phyloP scores from a whole-genome alignment of 495 filamentous ascomycete species.

The Chaetomidium leptoderma region DNA sequence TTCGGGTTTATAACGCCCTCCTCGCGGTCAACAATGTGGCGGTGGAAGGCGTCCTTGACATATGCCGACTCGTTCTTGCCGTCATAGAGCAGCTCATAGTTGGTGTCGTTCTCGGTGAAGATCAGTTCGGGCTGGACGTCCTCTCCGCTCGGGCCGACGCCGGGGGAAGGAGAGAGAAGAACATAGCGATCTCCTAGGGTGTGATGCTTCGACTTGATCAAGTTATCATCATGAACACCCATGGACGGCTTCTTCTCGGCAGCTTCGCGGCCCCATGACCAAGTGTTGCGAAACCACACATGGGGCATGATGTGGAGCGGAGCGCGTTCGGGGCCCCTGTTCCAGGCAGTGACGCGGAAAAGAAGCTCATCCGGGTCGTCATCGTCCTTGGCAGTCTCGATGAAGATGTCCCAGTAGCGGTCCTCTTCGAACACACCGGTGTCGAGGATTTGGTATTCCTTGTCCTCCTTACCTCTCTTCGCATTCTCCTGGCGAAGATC shows the following conservation, averaged over 20 bases:
- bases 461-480: slow-evolving; percentile 64
- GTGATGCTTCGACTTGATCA: slow-evolving; percentile 68
- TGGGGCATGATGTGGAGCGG: slow-evolving; percentile 91
- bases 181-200: slow-evolving; percentile 78
- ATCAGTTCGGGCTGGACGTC: slow-evolving; percentile 79
- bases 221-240: slow-evolving; percentile 55
- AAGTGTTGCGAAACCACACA: slow-evolving; percentile 95
- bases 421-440: slow-evolving; percentile 90
- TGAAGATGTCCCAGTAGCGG: slow-evolving; percentile 94
- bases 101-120: slow-evolving; percentile 95
- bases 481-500: slow-evolving; percentile 80
- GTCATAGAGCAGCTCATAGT: slow-evolving; percentile 69
- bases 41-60: slow-evolving; percentile 94
- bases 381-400: slow-evolving; percentile 90
- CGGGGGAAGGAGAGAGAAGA: slow-evolving; percentile 84
- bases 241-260: slow-evolving; percentile 71
- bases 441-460: slow-evolving; percentile 88
- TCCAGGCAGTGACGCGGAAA: slow-evolving; percentile 95
- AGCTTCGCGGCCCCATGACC: slow-evolving; percentile 81
- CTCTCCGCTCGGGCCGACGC: slow-evolving; percentile 66
- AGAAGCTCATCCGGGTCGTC: slow-evolving; percentile 85
- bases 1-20: slow-evolving; percentile 76
- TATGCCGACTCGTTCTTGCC: slow-evolving; percentile 74
- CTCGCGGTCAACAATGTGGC: slow-evolving; percentile 76
- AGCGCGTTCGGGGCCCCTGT: slow-evolving; percentile 84